Evolutionary conservation across 352 stramenopile genomes (phyloP).

Genomic region (Phytophthora cryptogea): DNA sequence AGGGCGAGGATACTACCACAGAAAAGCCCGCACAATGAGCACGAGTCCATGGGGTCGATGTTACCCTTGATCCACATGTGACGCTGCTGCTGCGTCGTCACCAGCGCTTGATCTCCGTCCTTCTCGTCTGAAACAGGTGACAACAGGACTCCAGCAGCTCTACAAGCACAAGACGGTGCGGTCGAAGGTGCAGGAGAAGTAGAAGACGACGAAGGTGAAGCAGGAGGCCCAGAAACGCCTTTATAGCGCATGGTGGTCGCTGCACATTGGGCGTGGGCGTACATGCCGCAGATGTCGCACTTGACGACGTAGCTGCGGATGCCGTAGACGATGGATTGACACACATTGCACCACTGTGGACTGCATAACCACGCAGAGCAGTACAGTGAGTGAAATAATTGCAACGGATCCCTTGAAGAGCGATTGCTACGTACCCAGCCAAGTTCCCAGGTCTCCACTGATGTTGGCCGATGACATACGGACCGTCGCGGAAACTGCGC

Average conservation of each 20-base stretch:
- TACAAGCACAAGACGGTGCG: constrained; percentile 25
- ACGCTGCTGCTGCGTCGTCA: constrained; percentile 29
- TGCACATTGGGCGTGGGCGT: constrained; percentile 76
- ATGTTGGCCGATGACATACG: constrained; percentile 71
- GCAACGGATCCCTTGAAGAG: neutral
- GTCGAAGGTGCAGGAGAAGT: neutral
- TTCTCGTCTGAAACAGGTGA: constrained; percentile 21
- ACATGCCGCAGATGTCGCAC: constrained; percentile 87
- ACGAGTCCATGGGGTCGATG: constrained; percentile 84
- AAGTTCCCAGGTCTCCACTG: constrained; percentile 81
- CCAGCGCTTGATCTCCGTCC: constrained; percentile 5
- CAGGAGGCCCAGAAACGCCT: constrained; percentile 15
- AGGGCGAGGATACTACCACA: constrained; percentile 83
- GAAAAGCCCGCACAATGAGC: constrained; percentile 76
- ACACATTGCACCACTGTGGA: constrained; percentile 84
- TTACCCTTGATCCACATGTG: constrained; percentile 87
- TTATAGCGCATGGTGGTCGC: constrained; percentile 56
- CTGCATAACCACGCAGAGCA: constrained; percentile 23
- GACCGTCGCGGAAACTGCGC: constrained; percentile 77
- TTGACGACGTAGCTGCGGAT: constrained; percentile 88
- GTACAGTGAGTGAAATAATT: neutral
- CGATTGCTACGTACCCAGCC: constrained; percentile 45
- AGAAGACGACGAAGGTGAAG: neutral
- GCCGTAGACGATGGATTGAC: constrained; percentile 76
- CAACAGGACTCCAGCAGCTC: constrained; percentile 23